Conservation (phyloP, 2,329 filamentous ascomycete species). For the Fusarium pilosicola region DNA sequence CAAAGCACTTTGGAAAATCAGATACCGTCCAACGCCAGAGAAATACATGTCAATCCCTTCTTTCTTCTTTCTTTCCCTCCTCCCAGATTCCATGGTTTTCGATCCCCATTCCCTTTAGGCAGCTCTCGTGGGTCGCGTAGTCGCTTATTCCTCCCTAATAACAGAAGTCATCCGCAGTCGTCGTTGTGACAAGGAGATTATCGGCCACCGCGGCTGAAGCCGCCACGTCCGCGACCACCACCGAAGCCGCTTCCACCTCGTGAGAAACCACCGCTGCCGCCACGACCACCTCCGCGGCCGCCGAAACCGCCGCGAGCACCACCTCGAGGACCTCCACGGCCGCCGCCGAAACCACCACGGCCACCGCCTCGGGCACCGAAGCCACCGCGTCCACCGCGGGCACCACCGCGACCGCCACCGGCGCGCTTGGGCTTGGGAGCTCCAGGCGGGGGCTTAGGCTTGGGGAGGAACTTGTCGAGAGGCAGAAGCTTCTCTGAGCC, state of each 20-base stretch:
- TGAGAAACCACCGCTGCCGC: slow-evolving; percentile 39
- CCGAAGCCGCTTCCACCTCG: slow-evolving; percentile 41
- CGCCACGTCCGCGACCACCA: slow-evolving; percentile 44
- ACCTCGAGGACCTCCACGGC: slow-evolving; percentile 48
- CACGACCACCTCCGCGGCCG: slow-evolving; percentile 38
- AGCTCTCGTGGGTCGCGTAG: slow-evolving; percentile 36
- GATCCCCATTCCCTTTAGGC: background rate
- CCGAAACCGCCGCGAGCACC: slow-evolving; percentile 38
- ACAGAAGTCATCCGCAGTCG: slow-evolving; percentile 6
- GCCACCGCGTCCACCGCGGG: slow-evolving; percentile 51
- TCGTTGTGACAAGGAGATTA: slow-evolving; percentile 18
- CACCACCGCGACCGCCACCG: slow-evolving; percentile 57
- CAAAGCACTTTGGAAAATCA: slow-evolving; percentile 32
- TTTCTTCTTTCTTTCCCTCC: slow-evolving; percentile 24
- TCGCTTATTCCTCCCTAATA: slow-evolving; percentile 6
- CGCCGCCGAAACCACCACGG: slow-evolving; percentile 52
- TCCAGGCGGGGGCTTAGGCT: slow-evolving; percentile 80
- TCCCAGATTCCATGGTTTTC: slow-evolving; percentile 11
- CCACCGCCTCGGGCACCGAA: slow-evolving; percentile 47
- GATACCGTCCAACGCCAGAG: slow-evolving; percentile 39
- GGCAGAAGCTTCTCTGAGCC: slow-evolving; percentile 93
- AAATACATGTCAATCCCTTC: slow-evolving; percentile 34
- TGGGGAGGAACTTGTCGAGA: slow-evolving; percentile 94
- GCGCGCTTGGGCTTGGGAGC: slow-evolving; percentile 72
- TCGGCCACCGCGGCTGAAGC: slow-evolving; percentile 46